phyloP scores from a whole-genome alignment of 2,329 filamentous ascomycete genomes.

The Stemphylium vesicarium region DNA sequence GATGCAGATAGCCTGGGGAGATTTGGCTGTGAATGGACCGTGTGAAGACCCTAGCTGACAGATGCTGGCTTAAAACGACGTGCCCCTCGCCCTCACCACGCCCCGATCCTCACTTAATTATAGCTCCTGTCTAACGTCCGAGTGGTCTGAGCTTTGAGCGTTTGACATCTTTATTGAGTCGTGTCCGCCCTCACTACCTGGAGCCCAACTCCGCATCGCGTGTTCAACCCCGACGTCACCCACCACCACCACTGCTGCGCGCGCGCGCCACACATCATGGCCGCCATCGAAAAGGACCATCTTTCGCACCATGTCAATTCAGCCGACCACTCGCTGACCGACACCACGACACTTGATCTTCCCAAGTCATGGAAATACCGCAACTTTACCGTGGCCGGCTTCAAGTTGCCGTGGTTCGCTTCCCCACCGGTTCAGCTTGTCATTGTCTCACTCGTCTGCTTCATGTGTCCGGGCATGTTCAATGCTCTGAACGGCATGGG shows the following conservation, averaged over 20 bases:
- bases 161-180: conserved; percentile 16
- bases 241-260: neutral
- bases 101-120: conserved; percentile 21
- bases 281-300: conserved; percentile 33
- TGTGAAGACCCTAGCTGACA: conserved; percentile 29
- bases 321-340: conserved; percentile 40
- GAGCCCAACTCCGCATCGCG: neutral
- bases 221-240: neutral
- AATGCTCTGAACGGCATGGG: conserved; percentile 60
- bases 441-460: conserved; percentile 60
- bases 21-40: conserved; percentile 23
- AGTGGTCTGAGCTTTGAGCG: conserved; percentile 19
- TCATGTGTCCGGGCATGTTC: conserved; percentile 62
- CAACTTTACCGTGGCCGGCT: conserved; percentile 48
- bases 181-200: conserved; percentile 2
- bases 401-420: conserved; percentile 57
- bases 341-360: conserved; percentile 41
- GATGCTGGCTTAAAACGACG: conserved; percentile 33
- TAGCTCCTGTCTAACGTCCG: conserved; percentile 13
- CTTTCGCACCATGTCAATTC: conserved; percentile 34
- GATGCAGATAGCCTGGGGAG: conserved; percentile 23
- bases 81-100: conserved; percentile 29
- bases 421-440: conserved; percentile 57
- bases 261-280: conserved; percentile 27
- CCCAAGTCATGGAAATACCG: conserved; percentile 58